Conservation (phyloP, 768 basidiomycete genomes). For the Mrakia hoshinonis region DNA sequence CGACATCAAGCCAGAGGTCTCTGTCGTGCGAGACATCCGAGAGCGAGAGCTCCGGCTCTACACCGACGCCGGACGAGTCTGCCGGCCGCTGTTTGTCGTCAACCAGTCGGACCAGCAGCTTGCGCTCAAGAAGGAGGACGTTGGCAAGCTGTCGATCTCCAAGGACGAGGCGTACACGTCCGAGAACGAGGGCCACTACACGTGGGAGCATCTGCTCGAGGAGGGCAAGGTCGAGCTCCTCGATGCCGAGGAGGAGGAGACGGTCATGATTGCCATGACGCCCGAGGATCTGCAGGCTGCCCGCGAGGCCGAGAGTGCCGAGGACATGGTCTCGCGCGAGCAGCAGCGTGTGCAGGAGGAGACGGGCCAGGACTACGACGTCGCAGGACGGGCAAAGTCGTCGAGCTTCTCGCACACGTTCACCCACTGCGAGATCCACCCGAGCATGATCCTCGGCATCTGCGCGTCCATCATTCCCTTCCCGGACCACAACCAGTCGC, state of each 20-base stretch:
- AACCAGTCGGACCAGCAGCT: slow-evolving; percentile 70
- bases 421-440: slow-evolving; percentile 99
- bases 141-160: slow-evolving; percentile 54
- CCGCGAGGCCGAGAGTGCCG: slow-evolving; percentile 46
- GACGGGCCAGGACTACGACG: slow-evolving; percentile 51
- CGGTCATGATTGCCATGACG: slow-evolving; percentile 99
- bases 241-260: slow-evolving; percentile 98
- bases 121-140: slow-evolving; percentile 70
- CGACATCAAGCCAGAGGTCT: slow-evolving; percentile 91
- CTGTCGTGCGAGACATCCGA: slow-evolving; percentile 93
- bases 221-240: slow-evolving; percentile 84
- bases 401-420: slow-evolving; percentile 77
- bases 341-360: slow-evolving; percentile 43
- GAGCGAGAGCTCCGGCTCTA: slow-evolving; percentile 89
- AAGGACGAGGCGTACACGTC: slow-evolving; percentile 49
- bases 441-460: slow-evolving; percentile 96
- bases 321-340: slow-evolving; percentile 35
- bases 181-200: slow-evolving; percentile 44
- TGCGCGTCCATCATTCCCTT: slow-evolving; percentile 99
- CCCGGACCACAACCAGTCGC: slow-evolving; percentile 99
- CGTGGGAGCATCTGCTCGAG: slow-evolving; percentile 77
- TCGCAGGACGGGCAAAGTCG: slow-evolving; percentile 78
- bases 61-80: slow-evolving; percentile 94
- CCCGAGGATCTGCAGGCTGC: slow-evolving; percentile 88
- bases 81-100: slow-evolving; percentile 93